These are phyloP conservation scores for Trichoderma aggressivum DNA, from an alignment of 2,329 filamentous ascomycete species.

Conservation along the genomic window DNA sequence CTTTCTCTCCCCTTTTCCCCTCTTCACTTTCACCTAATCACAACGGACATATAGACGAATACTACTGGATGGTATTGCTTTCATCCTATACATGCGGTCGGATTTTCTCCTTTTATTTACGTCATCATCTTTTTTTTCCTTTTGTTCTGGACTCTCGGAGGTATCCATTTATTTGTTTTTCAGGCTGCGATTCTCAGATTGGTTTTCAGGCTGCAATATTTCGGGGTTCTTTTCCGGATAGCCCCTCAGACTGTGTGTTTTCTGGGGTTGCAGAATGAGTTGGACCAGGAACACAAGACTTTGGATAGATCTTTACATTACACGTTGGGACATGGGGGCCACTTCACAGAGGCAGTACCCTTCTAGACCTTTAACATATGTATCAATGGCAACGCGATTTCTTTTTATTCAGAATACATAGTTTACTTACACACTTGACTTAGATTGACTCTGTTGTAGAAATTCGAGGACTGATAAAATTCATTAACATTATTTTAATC, in stretches of 20 bases:
- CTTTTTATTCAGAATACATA: no score
- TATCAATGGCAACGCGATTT: not conserved
- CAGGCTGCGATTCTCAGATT: not conserved
- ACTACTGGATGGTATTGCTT: not conserved
- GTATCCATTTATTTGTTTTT: not conserved
- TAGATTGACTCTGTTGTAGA: not conserved
- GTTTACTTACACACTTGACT: not conserved
- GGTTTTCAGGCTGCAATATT: not conserved
- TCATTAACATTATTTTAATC: slow-evolving; percentile 14
- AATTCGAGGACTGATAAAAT: not conserved
- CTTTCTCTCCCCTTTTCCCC: not conserved
- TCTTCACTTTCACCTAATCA: not conserved
- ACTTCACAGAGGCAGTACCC: not conserved
- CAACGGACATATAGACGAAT: not conserved
- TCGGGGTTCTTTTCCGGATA: not conserved
- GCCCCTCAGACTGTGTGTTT: not conserved
- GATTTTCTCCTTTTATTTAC: not conserved
- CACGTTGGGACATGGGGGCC: not conserved
- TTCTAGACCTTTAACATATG: not conserved
- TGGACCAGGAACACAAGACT: not conserved
- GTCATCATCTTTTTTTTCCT: not conserved
- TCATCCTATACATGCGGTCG: not conserved
- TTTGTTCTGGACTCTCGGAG: not conserved
- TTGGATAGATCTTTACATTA: not conserved
- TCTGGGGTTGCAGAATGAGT: not conserved